Conservation (phyloP, 2,329 filamentous ascomycete genomes). For the Fusarium sp. region DNA sequence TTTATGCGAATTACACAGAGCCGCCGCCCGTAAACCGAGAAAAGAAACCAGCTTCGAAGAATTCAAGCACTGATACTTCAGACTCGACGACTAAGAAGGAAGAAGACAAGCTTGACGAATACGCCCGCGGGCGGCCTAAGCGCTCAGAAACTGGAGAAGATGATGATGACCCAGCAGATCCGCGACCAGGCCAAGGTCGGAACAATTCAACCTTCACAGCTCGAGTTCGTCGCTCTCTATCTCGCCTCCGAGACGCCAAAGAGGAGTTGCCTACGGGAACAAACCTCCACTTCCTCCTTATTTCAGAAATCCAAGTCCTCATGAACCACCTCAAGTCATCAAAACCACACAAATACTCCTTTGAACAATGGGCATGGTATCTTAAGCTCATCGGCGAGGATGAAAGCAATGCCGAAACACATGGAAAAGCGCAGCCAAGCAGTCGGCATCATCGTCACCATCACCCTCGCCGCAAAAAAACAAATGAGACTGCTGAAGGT, state of each 20-base stretch:
- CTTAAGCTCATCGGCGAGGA: conserved; percentile 78
- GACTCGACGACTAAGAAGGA: conserved; percentile 17
- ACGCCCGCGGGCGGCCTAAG: conserved; percentile 8
- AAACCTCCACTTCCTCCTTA: conserved; percentile 71
- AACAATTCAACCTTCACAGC: conserved; percentile 44
- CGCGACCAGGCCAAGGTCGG: conserved; percentile 30
- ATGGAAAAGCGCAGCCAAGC: conserved; percentile 53
- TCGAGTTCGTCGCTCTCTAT: conserved; percentile 47
- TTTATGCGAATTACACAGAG: conserved; percentile 47
- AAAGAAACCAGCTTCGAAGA: background rate
- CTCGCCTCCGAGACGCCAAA: conserved; percentile 49
- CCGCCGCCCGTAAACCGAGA: conserved; percentile 1
- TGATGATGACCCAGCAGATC: background rate
- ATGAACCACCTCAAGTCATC: conserved; percentile 68
- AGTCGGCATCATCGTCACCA: conserved; percentile 26
- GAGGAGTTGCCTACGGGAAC: conserved; percentile 53
- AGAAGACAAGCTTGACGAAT: background rate
- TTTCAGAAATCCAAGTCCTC: conserved; percentile 74
- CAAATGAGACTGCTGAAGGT: background rate
- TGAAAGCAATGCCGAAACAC: conserved; percentile 60
- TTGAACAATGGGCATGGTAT: conserved; percentile 88
- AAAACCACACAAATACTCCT: conserved; percentile 73
- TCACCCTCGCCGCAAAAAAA: background rate
- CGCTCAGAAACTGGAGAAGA: background rate
- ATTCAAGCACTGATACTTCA: background rate